Conservation (phyloP, 2,329 filamentous ascomycete genomes). For the Cladorrhinum sp. region DNA sequence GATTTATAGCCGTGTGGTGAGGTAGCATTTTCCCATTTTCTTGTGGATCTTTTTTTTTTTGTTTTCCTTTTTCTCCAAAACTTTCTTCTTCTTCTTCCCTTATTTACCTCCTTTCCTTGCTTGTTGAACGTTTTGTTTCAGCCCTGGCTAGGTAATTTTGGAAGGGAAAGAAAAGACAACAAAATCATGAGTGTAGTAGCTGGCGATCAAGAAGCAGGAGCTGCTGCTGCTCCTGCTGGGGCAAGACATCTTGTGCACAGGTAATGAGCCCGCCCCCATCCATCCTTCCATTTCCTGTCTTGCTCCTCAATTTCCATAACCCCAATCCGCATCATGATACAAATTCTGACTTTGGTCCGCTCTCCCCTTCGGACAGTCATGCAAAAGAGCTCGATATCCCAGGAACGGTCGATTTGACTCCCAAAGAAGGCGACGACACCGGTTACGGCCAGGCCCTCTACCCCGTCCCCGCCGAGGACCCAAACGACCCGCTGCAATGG, state of each 20-base stretch:
- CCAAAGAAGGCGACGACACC: constrained; percentile 54
- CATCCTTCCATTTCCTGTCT: not conserved
- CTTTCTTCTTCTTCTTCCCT: too few species aligned
- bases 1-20: not conserved
- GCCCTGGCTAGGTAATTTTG: not conserved
- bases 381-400: constrained; percentile 23
- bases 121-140: not conserved
- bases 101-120: not conserved
- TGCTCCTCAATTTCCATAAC: not conserved
- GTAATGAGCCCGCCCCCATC: not conserved
- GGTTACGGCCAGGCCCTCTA: constrained; percentile 59
- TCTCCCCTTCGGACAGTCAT: constrained; percentile 13
- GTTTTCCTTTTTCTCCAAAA: not conserved
- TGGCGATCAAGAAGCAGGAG: not conserved
- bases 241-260: not conserved
- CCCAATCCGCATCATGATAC: too few species aligned
- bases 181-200: not conserved
- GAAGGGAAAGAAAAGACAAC: not conserved
- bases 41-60: not conserved
- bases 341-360: not conserved
- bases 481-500: constrained; percentile 57
- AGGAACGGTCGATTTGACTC: constrained; percentile 21
- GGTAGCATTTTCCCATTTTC: not conserved
- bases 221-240: not conserved
- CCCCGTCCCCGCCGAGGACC: constrained; percentile 58